phyloP scores from a whole-genome alignment of 345 rosid genomes.

The Combretum micranthum region DNA sequence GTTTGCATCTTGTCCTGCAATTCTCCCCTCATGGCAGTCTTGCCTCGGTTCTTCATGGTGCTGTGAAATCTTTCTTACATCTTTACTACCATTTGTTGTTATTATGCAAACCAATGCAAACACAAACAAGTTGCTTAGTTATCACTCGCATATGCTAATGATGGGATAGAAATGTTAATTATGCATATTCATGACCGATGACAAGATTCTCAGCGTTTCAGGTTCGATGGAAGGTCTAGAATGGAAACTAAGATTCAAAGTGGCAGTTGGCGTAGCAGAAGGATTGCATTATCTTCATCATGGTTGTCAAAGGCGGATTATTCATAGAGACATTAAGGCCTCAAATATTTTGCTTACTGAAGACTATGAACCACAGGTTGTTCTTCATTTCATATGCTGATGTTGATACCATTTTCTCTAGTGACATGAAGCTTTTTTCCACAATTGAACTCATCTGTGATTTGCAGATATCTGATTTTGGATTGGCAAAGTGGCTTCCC shows the following conservation, averaged over 20 bases:
- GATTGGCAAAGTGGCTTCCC: conserved; percentile 97
- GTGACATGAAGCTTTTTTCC: not conserved
- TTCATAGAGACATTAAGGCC: conserved; percentile 91
- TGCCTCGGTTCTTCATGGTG: conserved; percentile 68
- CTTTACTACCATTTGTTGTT: not conserved
- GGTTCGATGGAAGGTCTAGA: conserved; percentile 46
- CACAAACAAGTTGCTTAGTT: not conserved
- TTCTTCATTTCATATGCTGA: not conserved
- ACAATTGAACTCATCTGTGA: not conserved
- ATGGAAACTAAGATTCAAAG: conserved; percentile 73
- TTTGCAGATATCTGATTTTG: conserved; percentile 66
- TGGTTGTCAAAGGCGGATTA: conserved; percentile 78
- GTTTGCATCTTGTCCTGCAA: conserved; percentile 82
- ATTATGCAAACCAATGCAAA: not conserved
- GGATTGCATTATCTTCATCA: conserved; percentile 84
- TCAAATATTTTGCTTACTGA: conserved; percentile 78
- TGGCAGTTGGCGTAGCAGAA: conserved; percentile 70
- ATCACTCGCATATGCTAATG: not conserved
- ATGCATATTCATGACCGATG: conserved; percentile 1
- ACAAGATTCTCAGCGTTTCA: conserved; percentile 18
- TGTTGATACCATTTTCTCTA: not conserved
- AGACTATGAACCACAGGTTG: conserved; percentile 79
- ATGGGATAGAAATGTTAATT: not conserved
- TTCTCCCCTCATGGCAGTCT: conserved; percentile 80
- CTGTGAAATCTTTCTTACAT: not conserved